phyloP scores from a whole-genome alignment of 2,329 filamentous ascomycete species.

The Penicillium sp. region DNA sequence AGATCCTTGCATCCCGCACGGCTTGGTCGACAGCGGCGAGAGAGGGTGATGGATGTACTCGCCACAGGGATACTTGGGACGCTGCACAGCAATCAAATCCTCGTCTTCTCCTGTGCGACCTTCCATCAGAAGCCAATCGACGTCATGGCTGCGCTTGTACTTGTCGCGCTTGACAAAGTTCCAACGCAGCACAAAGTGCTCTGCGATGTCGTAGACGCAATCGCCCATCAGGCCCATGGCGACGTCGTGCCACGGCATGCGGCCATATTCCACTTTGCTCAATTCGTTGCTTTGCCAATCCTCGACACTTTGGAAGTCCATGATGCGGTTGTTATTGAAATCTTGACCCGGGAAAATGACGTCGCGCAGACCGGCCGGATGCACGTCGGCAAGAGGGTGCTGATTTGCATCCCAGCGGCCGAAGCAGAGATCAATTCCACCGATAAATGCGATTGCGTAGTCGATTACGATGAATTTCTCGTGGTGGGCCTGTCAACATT shows the following conservation, averaged over 20 bases:
- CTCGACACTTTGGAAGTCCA: constrained; percentile 87
- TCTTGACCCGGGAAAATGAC: constrained; percentile 95
- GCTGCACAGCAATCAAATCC: constrained; percentile 79
- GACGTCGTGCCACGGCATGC: constrained; percentile 99
- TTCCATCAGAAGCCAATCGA: constrained; percentile 77
- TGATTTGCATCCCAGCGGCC: constrained; percentile 87
- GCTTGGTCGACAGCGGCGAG: constrained; percentile 61
- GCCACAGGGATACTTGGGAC: constrained; percentile 82
- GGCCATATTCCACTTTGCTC: constrained; percentile 81
- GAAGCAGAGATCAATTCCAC: constrained; percentile 90
- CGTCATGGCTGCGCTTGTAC: constrained; percentile 80
- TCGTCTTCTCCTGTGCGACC: constrained; percentile 72
- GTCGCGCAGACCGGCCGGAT: constrained; percentile 72
- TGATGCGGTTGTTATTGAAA: constrained; percentile 94
- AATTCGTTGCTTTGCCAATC: constrained; percentile 93
- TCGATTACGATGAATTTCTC: constrained; percentile 97
- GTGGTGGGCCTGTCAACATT: constrained; percentile 67
- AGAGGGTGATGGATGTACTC: constrained; percentile 79
- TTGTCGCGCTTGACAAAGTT: constrained; percentile 97
- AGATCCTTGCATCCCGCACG: constrained; percentile 60
- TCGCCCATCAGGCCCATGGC: constrained; percentile 86
- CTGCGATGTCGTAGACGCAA: constrained; percentile 86
- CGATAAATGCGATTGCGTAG: constrained; percentile 84
- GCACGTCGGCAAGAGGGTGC: constrained; percentile 78
- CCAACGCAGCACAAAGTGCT: constrained; percentile 92